These are phyloP conservation scores for Achaetomiella virescens DNA, from an alignment of 495 filamentous ascomycete species.

Conservation along the genomic window DNA sequence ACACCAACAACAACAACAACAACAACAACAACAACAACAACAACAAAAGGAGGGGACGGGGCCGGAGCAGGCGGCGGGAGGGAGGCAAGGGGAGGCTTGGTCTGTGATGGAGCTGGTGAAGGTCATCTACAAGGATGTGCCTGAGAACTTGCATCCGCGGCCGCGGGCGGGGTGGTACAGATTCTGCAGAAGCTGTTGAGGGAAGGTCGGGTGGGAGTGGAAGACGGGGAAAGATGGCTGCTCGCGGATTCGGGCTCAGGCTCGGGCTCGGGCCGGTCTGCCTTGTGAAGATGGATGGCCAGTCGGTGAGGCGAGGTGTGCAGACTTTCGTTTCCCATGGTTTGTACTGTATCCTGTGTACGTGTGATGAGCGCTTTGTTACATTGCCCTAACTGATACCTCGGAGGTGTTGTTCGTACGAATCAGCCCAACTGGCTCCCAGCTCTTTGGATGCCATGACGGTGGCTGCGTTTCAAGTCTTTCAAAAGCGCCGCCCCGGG, in stretches of 20 bases:
- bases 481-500: background rate
- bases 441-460: background rate
- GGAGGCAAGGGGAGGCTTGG: slow-evolving; percentile 50
- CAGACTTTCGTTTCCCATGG: background rate
- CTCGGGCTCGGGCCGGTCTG: slow-evolving; percentile 29
- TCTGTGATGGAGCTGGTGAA: slow-evolving; percentile 77
- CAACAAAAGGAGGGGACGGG: background rate
- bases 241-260: slow-evolving; percentile 24
- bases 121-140: slow-evolving; percentile 73
- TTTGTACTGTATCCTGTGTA: too few relatives aligned
- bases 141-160: slow-evolving; percentile 69
- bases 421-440: background rate
- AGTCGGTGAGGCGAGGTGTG: background rate
- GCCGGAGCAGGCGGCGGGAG: slow-evolving; percentile 23
- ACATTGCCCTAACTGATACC: too few relatives aligned
- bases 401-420: background rate
- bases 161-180: slow-evolving; percentile 60
- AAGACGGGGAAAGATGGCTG: slow-evolving; percentile 49
- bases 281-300: slow-evolving; percentile 28
- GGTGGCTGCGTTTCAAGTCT: background rate
- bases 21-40: too few relatives aligned
- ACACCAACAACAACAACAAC: too few relatives aligned
- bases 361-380: too few relatives aligned
- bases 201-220: slow-evolving; percentile 55
- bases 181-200: slow-evolving; percentile 63